These are phyloP conservation scores for Phytophthora cactorum DNA, from an alignment of 352 stramenopile species.

Conservation along the genomic window DNA sequence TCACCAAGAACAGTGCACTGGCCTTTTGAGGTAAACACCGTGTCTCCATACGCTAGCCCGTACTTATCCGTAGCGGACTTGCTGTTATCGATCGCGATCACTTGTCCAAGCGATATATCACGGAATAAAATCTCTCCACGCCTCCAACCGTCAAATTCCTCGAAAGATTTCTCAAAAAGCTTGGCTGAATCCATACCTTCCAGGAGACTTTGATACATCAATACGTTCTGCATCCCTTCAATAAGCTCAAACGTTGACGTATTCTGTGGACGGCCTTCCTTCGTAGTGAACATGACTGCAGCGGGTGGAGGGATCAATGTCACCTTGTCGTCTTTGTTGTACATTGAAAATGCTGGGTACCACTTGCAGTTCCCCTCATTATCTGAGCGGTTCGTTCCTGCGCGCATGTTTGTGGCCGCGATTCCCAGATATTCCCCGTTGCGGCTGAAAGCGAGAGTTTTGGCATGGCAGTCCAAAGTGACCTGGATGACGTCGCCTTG, in stretches of 20 bases:
- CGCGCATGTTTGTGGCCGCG: conserved; percentile 74
- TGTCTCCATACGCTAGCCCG: conserved; percentile 52
- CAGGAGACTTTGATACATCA: conserved; percentile 28
- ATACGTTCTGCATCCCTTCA: conserved; percentile 35
- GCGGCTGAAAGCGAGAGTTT: conserved; percentile 83
- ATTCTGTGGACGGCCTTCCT: conserved; percentile 34
- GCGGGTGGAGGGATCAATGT: conserved; percentile 61
- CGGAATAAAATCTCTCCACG: conserved; percentile 34
- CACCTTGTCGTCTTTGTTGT: conserved; percentile 92
- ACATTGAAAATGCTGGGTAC: conserved; percentile 92
- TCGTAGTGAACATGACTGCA: conserved; percentile 6
- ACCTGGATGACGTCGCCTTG: conserved; percentile 90
- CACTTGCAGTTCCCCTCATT: conserved; percentile 50
- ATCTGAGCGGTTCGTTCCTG: conserved; percentile 13
- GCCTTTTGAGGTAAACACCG: conserved; percentile 65
- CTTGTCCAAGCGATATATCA: conserved; percentile 39
- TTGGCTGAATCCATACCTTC: neutral
- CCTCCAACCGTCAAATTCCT: conserved; percentile 40
- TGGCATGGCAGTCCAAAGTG: conserved; percentile 80
- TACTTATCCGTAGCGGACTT: conserved; percentile 38
- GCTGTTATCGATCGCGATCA: conserved; percentile 46
- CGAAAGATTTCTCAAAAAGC: conserved; percentile 37
- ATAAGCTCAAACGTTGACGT: conserved; percentile 48
- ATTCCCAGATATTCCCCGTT: conserved; percentile 90
- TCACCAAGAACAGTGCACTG: conserved; percentile 67